Evolutionary conservation across 306 rosid species (phyloP), one percentile per base, ranked within the genome.

Genomic region (Carpinus viminea): DNA sequence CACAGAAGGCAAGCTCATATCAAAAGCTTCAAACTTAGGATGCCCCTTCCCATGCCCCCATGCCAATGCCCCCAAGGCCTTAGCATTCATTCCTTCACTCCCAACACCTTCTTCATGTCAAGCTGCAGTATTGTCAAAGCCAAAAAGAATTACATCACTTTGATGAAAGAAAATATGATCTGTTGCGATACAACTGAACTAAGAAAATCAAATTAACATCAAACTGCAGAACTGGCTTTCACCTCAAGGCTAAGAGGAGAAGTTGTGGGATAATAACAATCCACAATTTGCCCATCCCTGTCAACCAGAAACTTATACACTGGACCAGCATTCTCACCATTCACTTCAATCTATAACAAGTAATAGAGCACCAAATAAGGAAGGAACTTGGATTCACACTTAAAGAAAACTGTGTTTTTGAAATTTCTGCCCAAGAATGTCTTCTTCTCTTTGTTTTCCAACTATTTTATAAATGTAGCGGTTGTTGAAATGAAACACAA

Each of bases 231-330:
- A 59, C 5, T 31, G 76, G 41, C 17, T 18, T 80, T 86, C 87
- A 88, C 97, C 97, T 93, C 97, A 52, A 89, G 73, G 88, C 90
- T 85, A 68, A 93, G 93, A 68, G 98, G 92, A 64, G 98, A 81
- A 64, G 98, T 93, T 2, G 96, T 91, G 74, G 97, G 98, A 79
- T 91, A 91, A 80, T 83, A 91, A 21, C 97, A 96, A 70, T 89
- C 94, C 21, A 83, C 89, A 17, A 83, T 91, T 62, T 88, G 87
- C n/a, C n/a, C n/a, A n/a, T n/a, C n/a, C n/a, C n/a, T n/a, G n/a
- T n/a, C n/a, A n/a, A n/a, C n/a, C n/a, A n/a, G n/a, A n/a, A 92
- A 92, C 86, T 89, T 91, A 81, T 92, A 92, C 64, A 94, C 36
- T 47, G 92, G 91, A 70, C 88, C 86, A 82, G 97, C 38, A 43